phyloP scores from a whole-genome alignment of 140 eudicot genomes.

The Stevia rebaudiana region DNA sequence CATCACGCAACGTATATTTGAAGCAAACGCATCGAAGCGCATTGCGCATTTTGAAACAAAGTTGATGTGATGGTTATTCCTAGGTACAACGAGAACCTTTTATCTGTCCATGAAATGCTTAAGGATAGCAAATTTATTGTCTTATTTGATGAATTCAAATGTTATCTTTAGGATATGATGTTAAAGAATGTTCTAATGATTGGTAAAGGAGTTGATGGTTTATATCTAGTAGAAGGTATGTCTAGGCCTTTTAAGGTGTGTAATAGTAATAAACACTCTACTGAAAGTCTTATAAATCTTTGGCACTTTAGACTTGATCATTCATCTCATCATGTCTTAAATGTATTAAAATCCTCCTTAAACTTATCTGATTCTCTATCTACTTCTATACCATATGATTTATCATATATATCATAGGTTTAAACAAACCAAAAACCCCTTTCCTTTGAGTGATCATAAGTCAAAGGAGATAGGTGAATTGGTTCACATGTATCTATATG shows the following conservation, averaged over 20 bases:
- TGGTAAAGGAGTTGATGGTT: neutral
- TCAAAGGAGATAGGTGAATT: neutral
- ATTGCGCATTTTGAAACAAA: too few species aligned
- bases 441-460: neutral
- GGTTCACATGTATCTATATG: neutral
- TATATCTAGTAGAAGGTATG: neutral
- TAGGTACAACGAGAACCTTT: neutral
- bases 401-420: neutral
- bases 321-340: neutral
- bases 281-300: neutral
- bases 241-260: neutral
- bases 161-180: neutral
- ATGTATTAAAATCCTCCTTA: neutral
- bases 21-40: too few species aligned
- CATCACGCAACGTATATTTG: too few species aligned
- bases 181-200: neutral
- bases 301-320: neutral
- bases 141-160: neutral
- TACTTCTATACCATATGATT: neutral
- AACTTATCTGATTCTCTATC: accelerated
- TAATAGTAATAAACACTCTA: neutral
- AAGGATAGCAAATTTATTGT: neutral
- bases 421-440: neutral
- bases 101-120: neutral
- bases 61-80: neutral